phyloP scores from a whole-genome alignment of 2,329 filamentous ascomycete genomes.

The Apiospora kogelbergensis region DNA sequence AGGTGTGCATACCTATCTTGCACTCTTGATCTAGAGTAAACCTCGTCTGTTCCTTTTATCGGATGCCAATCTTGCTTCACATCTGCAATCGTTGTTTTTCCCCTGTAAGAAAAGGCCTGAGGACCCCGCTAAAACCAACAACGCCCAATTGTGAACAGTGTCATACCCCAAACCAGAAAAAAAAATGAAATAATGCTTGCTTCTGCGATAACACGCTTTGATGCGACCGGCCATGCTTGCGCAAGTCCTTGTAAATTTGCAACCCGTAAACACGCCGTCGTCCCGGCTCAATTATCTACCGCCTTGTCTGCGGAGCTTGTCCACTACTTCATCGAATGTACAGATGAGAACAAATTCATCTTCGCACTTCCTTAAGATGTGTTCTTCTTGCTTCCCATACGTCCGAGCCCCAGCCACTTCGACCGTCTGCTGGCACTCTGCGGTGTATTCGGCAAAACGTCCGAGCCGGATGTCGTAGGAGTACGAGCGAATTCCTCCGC shows the following conservation, averaged over 20 bases:
- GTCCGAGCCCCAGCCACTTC: constrained; percentile 31
- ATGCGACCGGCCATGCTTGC: constrained; percentile 3
- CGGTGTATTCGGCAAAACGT: constrained; percentile 10
- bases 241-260: background rate
- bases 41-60: background rate
- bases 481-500: constrained; percentile 11
- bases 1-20: background rate
- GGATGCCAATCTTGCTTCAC: background rate
- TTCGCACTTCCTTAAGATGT: constrained; percentile 17
- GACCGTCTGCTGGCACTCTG: constrained; percentile 22
- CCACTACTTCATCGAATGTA: background rate
- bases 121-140: background rate
- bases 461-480: constrained; percentile 1
- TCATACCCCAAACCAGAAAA: background rate
- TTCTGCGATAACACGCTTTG: background rate
- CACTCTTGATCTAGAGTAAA: background rate
- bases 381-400: constrained; percentile 26
- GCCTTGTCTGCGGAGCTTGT: background rate
- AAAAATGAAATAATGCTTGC: background rate
- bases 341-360: background rate
- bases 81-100: background rate
- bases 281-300: background rate
- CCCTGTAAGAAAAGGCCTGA: background rate
- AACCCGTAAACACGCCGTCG: background rate
- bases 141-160: background rate